These are phyloP conservation scores for Leccinum ochraceum DNA, from an alignment of 768 basidiomycete species.

Conservation along the genomic window DNA sequence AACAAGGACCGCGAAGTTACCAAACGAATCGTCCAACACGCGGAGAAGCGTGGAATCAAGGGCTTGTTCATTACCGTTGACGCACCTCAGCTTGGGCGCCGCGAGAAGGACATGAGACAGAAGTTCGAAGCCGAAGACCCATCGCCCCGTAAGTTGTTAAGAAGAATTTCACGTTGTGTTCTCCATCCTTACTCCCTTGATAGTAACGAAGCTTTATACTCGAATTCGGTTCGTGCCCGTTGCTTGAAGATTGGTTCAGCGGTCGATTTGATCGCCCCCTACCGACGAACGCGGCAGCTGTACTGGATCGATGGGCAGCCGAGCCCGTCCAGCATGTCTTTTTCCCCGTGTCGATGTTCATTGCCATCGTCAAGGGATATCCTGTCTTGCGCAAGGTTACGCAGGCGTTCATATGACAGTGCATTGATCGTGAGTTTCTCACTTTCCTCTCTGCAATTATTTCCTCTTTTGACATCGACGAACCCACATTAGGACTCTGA, in stretches of 20 bases:
- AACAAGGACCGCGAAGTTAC: slow-evolving; percentile 89
- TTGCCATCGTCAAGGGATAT: no score
- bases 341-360: no score
- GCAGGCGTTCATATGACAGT: no score
- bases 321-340: no score
- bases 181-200: slow-evolving; percentile 3
- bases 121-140: slow-evolving; percentile 81
- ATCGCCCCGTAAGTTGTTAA: slow-evolving; percentile 25
- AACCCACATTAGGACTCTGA: slow-evolving; percentile 48
- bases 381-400: no score
- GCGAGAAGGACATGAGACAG: slow-evolving; percentile 97
- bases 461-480: no score
- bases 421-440: no score
- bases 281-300: no score
- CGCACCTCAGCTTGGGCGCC: slow-evolving; percentile 91
- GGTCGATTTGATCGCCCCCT: no score
- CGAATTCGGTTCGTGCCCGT: slow-evolving; percentile 48
- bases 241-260: slow-evolving; percentile 61
- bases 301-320: no score
- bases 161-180: not conserved
- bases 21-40: slow-evolving; percentile 84
- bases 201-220: slow-evolving; percentile 35
- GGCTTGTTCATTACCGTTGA: slow-evolving; percentile 97
- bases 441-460: no score
- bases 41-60: slow-evolving; percentile 88